These are phyloP conservation scores for Schrenkiella parvula DNA, from an alignment of 345 rosid species.

Conservation along the genomic window DNA sequence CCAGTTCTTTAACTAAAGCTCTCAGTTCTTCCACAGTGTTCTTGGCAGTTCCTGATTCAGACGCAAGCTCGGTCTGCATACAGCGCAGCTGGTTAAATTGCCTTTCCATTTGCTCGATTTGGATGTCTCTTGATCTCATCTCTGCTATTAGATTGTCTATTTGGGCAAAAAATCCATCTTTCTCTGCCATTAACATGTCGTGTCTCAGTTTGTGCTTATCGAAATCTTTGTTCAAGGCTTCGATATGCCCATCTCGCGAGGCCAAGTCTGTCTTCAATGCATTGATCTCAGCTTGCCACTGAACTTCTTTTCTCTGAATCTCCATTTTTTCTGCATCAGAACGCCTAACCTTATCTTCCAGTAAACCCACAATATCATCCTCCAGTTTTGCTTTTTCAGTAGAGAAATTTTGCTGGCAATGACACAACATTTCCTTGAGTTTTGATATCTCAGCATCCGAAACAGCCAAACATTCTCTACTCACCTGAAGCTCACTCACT, in stretches of 20 bases:
- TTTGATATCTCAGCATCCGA: constrained; percentile 39
- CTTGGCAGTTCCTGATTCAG: constrained; percentile 32
- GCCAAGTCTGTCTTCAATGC: constrained; percentile 41
- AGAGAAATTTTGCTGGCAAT: constrained; percentile 47
- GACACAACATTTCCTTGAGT: constrained; percentile 38
- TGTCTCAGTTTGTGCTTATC: constrained; percentile 37
- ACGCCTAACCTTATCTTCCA: constrained; percentile 43
- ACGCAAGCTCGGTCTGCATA: constrained; percentile 34
- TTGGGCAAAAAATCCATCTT: constrained; percentile 42
- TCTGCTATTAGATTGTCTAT: constrained; percentile 43
- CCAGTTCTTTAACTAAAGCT: constrained; percentile 40
- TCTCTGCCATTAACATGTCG: constrained; percentile 54
- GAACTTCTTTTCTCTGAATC: constrained; percentile 28
- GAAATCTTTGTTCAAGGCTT: constrained; percentile 42
- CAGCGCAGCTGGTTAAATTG: constrained; percentile 32
- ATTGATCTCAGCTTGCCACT: constrained; percentile 33
- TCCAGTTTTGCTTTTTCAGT: constrained; percentile 54
- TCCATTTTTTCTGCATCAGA: constrained; percentile 40
- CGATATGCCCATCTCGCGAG: constrained; percentile 31
- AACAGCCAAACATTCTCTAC: constrained; percentile 25
- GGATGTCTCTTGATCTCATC: constrained; percentile 39
- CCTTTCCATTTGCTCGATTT: constrained; percentile 43
- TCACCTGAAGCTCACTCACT: constrained; percentile 36
- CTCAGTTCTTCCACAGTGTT: constrained; percentile 38
- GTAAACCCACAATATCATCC: constrained; percentile 35